phyloP scores from a whole-genome alignment of 2,329 filamentous ascomycete genomes.

The Dactylellina haptotyla region DNA sequence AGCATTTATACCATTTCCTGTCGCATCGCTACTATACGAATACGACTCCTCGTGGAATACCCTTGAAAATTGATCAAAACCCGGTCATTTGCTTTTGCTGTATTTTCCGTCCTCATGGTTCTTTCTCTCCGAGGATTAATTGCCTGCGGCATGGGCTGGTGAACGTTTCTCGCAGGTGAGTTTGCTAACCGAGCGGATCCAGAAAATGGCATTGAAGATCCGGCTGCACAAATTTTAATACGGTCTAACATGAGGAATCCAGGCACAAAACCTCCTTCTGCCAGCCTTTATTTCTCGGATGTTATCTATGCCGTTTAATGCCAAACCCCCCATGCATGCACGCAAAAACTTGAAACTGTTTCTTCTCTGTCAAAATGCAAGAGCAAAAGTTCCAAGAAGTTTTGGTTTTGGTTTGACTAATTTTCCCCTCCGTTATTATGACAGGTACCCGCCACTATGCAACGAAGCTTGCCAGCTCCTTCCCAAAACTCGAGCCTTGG shows the following conservation, averaged over 20 bases:
- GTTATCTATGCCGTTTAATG: slow-evolving; percentile 14
- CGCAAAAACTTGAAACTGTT: not conserved
- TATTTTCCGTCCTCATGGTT: not conserved
- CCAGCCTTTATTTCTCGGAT: slow-evolving; percentile 14
- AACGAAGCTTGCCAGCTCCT: slow-evolving; percentile 26
- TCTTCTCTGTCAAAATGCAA: not conserved
- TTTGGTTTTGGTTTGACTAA: slow-evolving; percentile 11
- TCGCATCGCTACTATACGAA: slow-evolving; percentile 25
- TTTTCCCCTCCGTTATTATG: slow-evolving; percentile 18
- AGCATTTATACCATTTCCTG: slow-evolving; percentile 43
- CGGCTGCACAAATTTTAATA: not conserved
- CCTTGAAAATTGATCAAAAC: not conserved
- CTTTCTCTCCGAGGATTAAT: not conserved
- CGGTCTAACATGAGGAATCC: not conserved
- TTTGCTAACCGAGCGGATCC: slow-evolving; percentile 9
- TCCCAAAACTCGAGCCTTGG: slow-evolving; percentile 42
- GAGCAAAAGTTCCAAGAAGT: not conserved
- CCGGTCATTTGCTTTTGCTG: not conserved
- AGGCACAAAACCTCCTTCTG: slow-evolving; percentile 15
- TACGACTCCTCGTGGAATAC: slow-evolving; percentile 32
- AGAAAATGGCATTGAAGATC: slow-evolving; percentile 4
- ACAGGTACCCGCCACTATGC: slow-evolving; percentile 39
- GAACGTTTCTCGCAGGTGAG: not conserved
- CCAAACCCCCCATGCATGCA: slow-evolving; percentile 15
- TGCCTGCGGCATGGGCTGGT: not conserved